A percentile compares a stretch with the other conserved stretches of the same genome.
Evolutionary conservation across 371 early-diverging fungal species (phyloP).

Genomic region (Mortierella sp.): DNA sequence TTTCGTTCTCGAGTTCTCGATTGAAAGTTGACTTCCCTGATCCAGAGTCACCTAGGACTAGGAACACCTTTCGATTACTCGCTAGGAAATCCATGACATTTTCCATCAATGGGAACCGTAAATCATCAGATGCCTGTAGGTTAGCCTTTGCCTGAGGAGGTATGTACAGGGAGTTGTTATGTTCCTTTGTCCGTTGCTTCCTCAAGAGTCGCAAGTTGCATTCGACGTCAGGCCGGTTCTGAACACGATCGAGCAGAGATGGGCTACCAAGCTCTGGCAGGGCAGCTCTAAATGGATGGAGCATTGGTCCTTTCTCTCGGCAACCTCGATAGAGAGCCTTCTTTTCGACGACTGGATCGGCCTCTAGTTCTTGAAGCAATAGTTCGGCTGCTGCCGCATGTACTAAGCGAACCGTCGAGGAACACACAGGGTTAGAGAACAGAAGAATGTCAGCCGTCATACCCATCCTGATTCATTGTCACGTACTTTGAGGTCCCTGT

Average conservation of each 20-base stretch:
- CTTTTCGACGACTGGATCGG: too few relatives aligned
- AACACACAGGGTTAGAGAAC: too few relatives aligned
- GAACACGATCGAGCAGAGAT: not conserved
- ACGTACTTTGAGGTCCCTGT: too few relatives aligned
- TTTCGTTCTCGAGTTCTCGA: not conserved
- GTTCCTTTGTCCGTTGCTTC: not conserved
- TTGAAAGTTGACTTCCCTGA: slow-evolving; percentile 19
- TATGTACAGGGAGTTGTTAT: not conserved
- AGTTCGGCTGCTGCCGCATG: too few relatives aligned
- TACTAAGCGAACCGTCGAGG: too few relatives aligned
- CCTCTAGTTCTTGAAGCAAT: too few relatives aligned
- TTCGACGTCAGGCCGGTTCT: not conserved
- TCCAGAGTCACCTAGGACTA: slow-evolving; percentile 15
- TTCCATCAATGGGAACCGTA: not conserved
- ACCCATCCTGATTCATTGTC: too few relatives aligned
- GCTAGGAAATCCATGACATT: slow-evolving; percentile 3
- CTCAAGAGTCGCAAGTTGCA: not conserved
- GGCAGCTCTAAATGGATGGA: too few relatives aligned
- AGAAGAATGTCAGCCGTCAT: too few relatives aligned
- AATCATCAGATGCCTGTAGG: not conserved
- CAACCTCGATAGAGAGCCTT: too few relatives aligned
- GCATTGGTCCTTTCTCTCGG: too few relatives aligned
- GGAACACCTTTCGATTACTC: slow-evolving; percentile 1
- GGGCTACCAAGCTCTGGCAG: too few relatives aligned
- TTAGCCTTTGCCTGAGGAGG: not conserved